Evolutionary conservation across 2,329 filamentous ascomycete genomes (phyloP), one percentile per base, ranked within the genome.

Genomic region (Penicillium expansum): DNA sequence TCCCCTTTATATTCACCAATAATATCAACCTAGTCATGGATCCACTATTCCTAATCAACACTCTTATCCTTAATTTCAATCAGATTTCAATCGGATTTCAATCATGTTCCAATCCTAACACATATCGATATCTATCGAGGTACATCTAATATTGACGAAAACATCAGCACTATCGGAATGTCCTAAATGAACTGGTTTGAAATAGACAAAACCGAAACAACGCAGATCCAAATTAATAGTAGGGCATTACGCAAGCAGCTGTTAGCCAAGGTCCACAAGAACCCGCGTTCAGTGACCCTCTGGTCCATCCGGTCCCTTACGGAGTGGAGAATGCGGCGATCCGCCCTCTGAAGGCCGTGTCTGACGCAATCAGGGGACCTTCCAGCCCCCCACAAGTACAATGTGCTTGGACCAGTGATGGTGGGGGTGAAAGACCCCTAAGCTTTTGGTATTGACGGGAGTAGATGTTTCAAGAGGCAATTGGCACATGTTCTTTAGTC

Each of bases 271-370:
- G 54, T 64, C 66, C 67, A 69, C 64, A 43, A 38, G 59, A 65
- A 65, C 65, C 67, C 65, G 64, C 66, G 61, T 64, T 66, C 66
- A 66, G 66, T 62, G 59, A 61, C 62, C 56, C 64, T 67, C 62
- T 69, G 69, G 66, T 66, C 66, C 67, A 70, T 67, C 67, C 61
- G 67, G 70, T 73, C 70, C 71, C 70, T 72, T 72, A 65, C 64
- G 54, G 61, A 71, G 71, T 73, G 71, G 71, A 59, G 70, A 69
- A 71, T 69, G 68, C 68, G 69, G 65, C 71, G 70, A 74, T 73
- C 49, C 71, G 62, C 39, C 47, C 39, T 56, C 54, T 30, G 32
- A 63, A 62, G 62, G 63, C 62, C 63, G 61, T 63, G 54, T 61
- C 62, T 69, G 57, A 65, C 67, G 69, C 69, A 67, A 71, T 69